Evolutionary conservation across 768 basidiomycete genomes (phyloP).

Genomic region (Lentinus brumalis): DNA sequence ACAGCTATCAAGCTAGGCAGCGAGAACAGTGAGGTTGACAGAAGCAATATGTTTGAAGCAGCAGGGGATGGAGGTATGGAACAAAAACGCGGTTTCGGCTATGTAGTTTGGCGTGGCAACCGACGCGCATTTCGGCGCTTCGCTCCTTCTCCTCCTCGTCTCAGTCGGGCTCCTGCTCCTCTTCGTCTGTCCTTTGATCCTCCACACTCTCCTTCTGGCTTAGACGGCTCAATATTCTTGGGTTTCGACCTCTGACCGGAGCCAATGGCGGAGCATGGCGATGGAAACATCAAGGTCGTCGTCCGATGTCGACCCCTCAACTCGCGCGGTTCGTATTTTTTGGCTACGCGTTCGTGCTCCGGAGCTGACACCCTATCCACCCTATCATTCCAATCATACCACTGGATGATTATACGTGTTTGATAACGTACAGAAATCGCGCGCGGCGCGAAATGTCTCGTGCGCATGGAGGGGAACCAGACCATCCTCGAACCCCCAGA

Average conservation of each 20-base stretch:
- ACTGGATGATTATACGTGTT: neutral
- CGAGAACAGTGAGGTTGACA: neutral
- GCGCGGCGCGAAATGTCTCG: slow-evolving; percentile 90
- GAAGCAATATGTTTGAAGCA: neutral
- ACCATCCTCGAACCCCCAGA: slow-evolving; percentile 93
- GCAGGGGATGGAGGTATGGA: neutral
- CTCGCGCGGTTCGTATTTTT: slow-evolving; percentile 69
- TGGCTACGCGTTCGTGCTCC: slow-evolving; percentile 1
- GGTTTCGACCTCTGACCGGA: neutral
- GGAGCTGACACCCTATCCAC: neutral
- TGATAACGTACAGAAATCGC: slow-evolving; percentile 66
- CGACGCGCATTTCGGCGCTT: neutral
- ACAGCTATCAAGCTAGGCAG: too few relatives aligned
- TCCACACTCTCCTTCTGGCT: slow-evolving; percentile 8
- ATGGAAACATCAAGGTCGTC: slow-evolving; percentile 91
- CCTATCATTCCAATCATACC: neutral
- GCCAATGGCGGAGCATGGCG: slow-evolving; percentile 72
- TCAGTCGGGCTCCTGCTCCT: neutral
- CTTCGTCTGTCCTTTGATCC: neutral
- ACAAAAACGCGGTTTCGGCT: neutral
- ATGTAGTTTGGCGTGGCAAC: neutral
- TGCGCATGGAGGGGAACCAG: slow-evolving; percentile 93
- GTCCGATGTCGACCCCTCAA: slow-evolving; percentile 98
- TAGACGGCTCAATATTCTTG: slow-evolving; percentile 5
- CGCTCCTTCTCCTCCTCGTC: neutral